These are phyloP conservation scores for Thraustotheca clavata DNA, from an alignment of 352 stramenopile species.

Conservation along the genomic window DNA sequence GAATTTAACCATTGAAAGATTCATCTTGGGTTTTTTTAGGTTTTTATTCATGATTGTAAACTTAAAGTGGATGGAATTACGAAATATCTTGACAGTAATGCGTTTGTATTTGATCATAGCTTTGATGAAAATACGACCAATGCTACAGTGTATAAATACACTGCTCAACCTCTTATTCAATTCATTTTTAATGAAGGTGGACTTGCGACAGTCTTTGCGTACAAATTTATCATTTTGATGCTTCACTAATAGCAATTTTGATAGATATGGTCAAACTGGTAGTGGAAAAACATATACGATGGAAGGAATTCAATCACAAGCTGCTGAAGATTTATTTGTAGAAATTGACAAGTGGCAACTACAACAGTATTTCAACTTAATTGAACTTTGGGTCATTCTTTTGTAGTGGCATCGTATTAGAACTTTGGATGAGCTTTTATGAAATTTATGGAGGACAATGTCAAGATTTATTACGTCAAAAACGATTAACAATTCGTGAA, in stretches of 20 bases:
- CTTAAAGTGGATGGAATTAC: slow-evolving; percentile 97
- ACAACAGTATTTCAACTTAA: slow-evolving; percentile 14
- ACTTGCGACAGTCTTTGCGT: slow-evolving; percentile 95
- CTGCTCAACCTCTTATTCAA: slow-evolving; percentile 88
- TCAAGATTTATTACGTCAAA: slow-evolving; percentile 90
- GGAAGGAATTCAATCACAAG: slow-evolving; percentile 80
- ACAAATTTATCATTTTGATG: slow-evolving; percentile 27
- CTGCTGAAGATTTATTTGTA: slow-evolving; percentile 63
- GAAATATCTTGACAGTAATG: slow-evolving; percentile 97
- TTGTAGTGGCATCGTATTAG: slow-evolving; percentile 46
- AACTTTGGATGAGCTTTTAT: slow-evolving; percentile 92
- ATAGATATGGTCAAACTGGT: slow-evolving; percentile 87
- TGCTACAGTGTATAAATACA: slow-evolving; percentile 90
- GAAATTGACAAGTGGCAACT: slow-evolving; percentile 51
- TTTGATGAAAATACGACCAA: slow-evolving; percentile 92
- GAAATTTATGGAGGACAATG: slow-evolving; percentile 97
- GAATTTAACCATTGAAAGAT: slow-evolving; percentile 26
- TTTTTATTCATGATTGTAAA: slow-evolving; percentile 96
- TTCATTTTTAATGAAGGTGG: slow-evolving; percentile 90
- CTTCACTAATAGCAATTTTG: neutral
- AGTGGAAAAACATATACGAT: slow-evolving; percentile 93
- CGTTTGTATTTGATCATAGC: slow-evolving; percentile 91
- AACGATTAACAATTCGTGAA: slow-evolving; percentile 89
- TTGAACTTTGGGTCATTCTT: neutral
- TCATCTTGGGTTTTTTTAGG: slow-evolving; percentile 7